Conservation (phyloP, 1,139 yeast genomes). For the Debaryomycetaceae sp. region DNA sequence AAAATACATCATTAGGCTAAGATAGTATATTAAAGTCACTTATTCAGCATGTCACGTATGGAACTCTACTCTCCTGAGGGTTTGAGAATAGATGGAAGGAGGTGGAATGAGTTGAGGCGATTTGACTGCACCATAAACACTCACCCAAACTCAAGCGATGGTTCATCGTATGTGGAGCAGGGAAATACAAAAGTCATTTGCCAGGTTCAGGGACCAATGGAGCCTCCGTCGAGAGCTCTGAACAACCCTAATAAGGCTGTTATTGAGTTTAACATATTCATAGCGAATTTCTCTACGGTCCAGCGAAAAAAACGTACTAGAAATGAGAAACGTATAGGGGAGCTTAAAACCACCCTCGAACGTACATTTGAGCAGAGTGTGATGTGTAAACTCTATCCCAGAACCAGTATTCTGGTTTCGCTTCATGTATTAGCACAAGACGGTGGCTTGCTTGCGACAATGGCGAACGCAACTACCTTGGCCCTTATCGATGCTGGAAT, state of each 20-base stretch:
- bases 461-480: conserved; percentile 84
- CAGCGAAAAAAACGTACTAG: conserved; percentile 68
- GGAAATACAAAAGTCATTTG: conserved; percentile 91
- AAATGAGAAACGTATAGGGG: conserved; percentile 71
- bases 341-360: conserved; percentile 69
- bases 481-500: conserved; percentile 95
- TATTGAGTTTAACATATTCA: conserved; percentile 60
- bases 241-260: conserved; percentile 47
- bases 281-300: conserved; percentile 78
- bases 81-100: conserved; percentile 83
- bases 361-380: conserved; percentile 81
- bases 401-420: conserved; percentile 72
- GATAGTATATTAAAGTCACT: background rate
- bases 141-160: conserved; percentile 86
- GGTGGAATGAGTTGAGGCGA: conserved; percentile 89
- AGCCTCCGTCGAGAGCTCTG: conserved; percentile 58
- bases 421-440: conserved; percentile 84
- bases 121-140: conserved; percentile 81
- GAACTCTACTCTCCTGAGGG: conserved; percentile 96
- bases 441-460: conserved; percentile 79
- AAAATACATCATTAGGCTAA: background rate
- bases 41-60: conserved; percentile 49
- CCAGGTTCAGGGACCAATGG: conserved; percentile 86
- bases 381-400: conserved; percentile 70
- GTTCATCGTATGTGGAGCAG: conserved; percentile 88